Evolutionary conservation across 1,284 basidiomycete genomes (phyloP), one percentile per base, ranked within the genome.

Genomic region (Leccinum angustisporum): DNA sequence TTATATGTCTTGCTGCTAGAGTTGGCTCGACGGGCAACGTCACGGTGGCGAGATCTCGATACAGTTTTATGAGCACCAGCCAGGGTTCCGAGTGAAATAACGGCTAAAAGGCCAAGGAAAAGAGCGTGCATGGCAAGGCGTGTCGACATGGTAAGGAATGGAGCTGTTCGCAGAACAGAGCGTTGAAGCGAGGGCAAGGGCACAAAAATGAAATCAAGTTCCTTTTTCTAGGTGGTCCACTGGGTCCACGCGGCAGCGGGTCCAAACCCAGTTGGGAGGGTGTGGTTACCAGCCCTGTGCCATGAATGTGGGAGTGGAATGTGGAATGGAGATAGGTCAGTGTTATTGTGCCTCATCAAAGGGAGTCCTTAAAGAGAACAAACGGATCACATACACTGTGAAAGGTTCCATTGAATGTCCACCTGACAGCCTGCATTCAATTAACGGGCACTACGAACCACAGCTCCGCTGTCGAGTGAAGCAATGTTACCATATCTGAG

Each of bases 1-100:
- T 1, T 13, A 11, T 72, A 69, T n/a, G 65, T 65, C 61, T 64
- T 67, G 60, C 63, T 70, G 13, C 58, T 36, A 52, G 59, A 34
- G 50, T 31, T 56, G 10, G 43, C 18, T 21, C 58, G 61, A 57
- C 72, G 73, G 30, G 58, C 54, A n/a, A 70, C n/a, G 31, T 62
- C 56, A 25, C 62, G 74, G 59, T 75, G 70, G 53, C 66, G 75
- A 57, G 72, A 66, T 54, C 65, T 63, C 2, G 60, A 58, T n/a
- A 53, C 18, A 4, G 62, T 56, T 55, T 53, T 63, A 48, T 65
- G 68, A 57, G 72, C 72, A 74, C 72, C 74, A 58, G 46, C 74
- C 73, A 75, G 73, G 72, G 74, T 66, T 59, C 64, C 54, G n/a
- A 74, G 57, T 1, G 64, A 57, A 36, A 71, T 30, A 25, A 66